Conservation (phyloP, 495 filamentous ascomycete genomes). For the Hypoxylon subgilvum region DNA sequence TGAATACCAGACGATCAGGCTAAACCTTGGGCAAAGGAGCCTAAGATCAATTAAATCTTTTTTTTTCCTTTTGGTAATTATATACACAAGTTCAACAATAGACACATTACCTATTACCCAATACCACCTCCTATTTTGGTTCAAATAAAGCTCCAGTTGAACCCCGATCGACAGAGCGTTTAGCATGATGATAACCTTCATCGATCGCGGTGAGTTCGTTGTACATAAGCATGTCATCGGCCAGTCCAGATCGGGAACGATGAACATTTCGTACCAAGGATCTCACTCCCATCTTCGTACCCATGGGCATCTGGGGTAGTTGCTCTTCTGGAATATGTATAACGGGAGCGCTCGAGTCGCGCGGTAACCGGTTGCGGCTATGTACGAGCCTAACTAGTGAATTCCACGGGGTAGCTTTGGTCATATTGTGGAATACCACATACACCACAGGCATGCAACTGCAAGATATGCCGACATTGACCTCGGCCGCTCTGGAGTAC, state of each 20-base stretch:
- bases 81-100: no score
- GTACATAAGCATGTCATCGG: neutral
- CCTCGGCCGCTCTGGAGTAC: conserved; percentile 1
- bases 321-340: neutral
- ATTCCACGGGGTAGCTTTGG: neutral
- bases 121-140: no score
- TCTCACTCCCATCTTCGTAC: neutral
- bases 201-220: neutral
- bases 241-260: neutral
- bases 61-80: no score
- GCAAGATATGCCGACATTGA: conserved; percentile 3
- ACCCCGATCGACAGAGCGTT: no score
- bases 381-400: neutral
- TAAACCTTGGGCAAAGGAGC: no score
- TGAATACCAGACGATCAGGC: neutral
- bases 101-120: no score
- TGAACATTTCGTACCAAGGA: neutral
- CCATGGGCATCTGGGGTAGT: neutral
- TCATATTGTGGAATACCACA: neutral
- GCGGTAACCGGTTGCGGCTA: neutral
- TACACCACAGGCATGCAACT: conserved; percentile 4
- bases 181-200: neutral
- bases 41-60: no score
- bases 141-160: no score
- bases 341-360: neutral